These are phyloP conservation scores for Populus hybrid DNA, from an alignment of 441 rosid species.

Conservation along the genomic window DNA sequence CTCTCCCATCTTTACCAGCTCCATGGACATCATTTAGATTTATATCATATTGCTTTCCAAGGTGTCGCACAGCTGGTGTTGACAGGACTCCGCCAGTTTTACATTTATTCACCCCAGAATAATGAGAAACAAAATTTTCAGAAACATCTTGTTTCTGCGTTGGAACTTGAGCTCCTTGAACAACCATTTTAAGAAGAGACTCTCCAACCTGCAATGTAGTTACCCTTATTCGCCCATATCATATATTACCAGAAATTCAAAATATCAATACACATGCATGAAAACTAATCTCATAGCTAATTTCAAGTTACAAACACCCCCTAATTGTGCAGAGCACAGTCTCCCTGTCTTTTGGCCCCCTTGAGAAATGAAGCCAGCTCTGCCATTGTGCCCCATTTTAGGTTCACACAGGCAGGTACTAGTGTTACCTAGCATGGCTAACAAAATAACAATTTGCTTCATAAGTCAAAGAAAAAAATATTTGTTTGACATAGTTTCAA, in stretches of 20 bases:
- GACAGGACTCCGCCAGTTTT: constrained; percentile 46
- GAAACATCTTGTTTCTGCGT: background rate
- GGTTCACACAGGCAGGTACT: no score
- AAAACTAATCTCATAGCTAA: no score
- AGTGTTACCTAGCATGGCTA: no score
- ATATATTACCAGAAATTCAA: background rate
- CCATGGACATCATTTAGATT: constrained; percentile 54
- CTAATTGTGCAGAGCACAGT: no score
- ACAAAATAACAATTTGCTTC: no score
- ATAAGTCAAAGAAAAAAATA: no score
- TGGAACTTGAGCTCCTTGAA: constrained; percentile 35
- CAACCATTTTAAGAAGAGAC: constrained; percentile 63
- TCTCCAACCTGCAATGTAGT: constrained; percentile 68
- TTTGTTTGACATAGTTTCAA: no score
- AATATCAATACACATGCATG: background rate
- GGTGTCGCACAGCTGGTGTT: constrained; percentile 70
- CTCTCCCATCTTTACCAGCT: constrained; percentile 70
- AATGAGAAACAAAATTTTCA: constrained; percentile 17
- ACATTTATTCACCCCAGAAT: constrained; percentile 23
- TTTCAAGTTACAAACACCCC: no score
- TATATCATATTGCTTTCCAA: constrained; percentile 69
- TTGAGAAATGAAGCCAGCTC: no score
- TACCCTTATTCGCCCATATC: background rate
- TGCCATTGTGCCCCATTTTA: no score
- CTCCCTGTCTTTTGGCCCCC: no score